These are phyloP conservation scores for Platismatia glauca DNA, from an alignment of 495 filamentous ascomycete genomes.

Conservation along the genomic window DNA sequence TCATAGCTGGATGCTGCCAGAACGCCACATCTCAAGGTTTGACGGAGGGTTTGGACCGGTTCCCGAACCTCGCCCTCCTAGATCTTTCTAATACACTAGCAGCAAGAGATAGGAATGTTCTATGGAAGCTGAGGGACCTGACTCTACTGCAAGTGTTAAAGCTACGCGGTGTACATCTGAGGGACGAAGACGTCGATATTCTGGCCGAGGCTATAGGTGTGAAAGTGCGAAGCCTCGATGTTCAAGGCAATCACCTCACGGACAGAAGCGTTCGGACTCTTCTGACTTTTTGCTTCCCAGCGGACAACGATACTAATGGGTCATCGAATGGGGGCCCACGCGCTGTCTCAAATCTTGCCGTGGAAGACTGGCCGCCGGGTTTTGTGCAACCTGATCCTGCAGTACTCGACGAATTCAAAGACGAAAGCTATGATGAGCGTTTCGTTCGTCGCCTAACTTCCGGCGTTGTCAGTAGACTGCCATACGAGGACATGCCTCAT, in stretches of 20 bases:
- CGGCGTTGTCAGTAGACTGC: conserved; percentile 41
- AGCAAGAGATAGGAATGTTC: conserved; percentile 43
- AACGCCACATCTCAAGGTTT: conserved; percentile 50
- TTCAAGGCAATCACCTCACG: conserved; percentile 51
- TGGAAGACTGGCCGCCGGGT: conserved; percentile 23
- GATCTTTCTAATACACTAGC: conserved; percentile 53
- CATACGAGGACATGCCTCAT: conserved; percentile 45
- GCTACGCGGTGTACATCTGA: conserved; percentile 47
- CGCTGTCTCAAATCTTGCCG: conserved; percentile 9
- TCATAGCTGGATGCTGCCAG: conserved; percentile 48
- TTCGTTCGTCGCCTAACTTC: conserved; percentile 41
- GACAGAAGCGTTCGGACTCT: conserved; percentile 46
- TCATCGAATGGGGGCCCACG: background rate
- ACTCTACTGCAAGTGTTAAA: conserved; percentile 50
- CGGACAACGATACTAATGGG: conserved; percentile 12
- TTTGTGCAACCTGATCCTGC: conserved; percentile 27
- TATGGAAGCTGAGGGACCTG: conserved; percentile 38
- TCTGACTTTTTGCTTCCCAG: conserved; percentile 41
- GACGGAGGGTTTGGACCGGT: conserved; percentile 42
- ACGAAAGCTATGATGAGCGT: conserved; percentile 40
- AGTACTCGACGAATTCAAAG: conserved; percentile 24
- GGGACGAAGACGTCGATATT: conserved; percentile 45
- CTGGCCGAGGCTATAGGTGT: conserved; percentile 45
- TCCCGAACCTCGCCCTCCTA: conserved; percentile 49
- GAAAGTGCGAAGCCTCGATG: conserved; percentile 48